Evolutionary conservation across 2,329 filamentous ascomycete species (phyloP).

Genomic region (Beauveria bassiana): DNA sequence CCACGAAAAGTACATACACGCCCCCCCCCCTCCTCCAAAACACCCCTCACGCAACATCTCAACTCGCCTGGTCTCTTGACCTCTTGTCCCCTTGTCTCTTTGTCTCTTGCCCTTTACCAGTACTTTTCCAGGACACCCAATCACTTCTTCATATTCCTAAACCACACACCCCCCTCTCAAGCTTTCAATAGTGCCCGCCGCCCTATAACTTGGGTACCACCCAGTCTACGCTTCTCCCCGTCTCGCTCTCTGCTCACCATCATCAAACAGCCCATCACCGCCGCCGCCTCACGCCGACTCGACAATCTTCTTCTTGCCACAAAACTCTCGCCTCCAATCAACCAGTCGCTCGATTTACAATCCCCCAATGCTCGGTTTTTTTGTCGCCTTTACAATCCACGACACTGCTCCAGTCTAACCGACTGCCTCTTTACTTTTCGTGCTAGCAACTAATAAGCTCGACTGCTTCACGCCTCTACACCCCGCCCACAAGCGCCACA

Average conservation of each 20-base stretch:
- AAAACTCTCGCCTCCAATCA: not conserved
- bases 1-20: no score
- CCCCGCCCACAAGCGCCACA: slow-evolving; percentile 8
- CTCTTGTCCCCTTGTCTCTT: no score
- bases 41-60: no score
- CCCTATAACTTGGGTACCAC: not conserved
- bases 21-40: no score
- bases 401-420: slow-evolving; percentile 4
- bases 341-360: not conserved
- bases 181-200: not conserved
- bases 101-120: no score
- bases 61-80: no score
- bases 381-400: not conserved
- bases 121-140: no score
- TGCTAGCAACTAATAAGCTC: not conserved
- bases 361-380: not conserved
- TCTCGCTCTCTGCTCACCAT: not conserved
- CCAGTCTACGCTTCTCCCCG: not conserved
- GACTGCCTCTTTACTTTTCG: not conserved
- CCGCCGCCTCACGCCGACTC: not conserved
- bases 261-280: not conserved
- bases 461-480: not conserved
- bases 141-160: no score
- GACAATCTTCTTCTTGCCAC: not conserved
- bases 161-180: not conserved